Evolutionary conservation across 176 grass and related monocot species (phyloP).

Genomic region (Ananas comosus): DNA sequence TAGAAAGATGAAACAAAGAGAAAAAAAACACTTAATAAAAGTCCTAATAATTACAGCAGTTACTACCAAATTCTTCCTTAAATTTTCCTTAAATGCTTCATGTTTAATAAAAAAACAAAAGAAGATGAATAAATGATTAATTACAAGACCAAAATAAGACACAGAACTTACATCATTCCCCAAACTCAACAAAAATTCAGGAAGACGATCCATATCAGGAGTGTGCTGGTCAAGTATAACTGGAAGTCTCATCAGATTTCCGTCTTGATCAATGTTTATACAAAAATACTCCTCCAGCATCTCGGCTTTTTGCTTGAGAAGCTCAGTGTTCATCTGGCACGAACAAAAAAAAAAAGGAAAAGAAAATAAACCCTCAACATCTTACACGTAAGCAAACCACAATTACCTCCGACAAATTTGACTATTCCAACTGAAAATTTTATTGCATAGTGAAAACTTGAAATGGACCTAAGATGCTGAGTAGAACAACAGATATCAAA

Average conservation of each 20-base stretch:
- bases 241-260: conserved; percentile 70
- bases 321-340: conserved; percentile 61
- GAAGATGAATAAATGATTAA: conserved; percentile 5
- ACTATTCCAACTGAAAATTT: not conserved
- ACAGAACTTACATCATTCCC: conserved; percentile 68
- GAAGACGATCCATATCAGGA: conserved; percentile 77
- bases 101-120: conserved; percentile 8
- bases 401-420: not conserved
- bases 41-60: no score
- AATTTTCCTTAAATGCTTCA: not conserved
- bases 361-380: not conserved
- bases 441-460: no score
- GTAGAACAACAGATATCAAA: no score
- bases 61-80: not conserved
- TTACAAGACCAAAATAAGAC: conserved; percentile 14
- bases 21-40: no score
- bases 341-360: not conserved
- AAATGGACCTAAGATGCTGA: no score
- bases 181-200: conserved; percentile 76
- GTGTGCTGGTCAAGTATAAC: conserved; percentile 93
- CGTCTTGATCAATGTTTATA: conserved; percentile 56
- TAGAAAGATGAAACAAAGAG: no score
- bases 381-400: not conserved
- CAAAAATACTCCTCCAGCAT: conserved; percentile 93
- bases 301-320: conserved; percentile 65